These are phyloP conservation scores for Ambrosia artemisiifolia DNA, from an alignment of 129 eudicot genomes.

Conservation along the genomic window DNA sequence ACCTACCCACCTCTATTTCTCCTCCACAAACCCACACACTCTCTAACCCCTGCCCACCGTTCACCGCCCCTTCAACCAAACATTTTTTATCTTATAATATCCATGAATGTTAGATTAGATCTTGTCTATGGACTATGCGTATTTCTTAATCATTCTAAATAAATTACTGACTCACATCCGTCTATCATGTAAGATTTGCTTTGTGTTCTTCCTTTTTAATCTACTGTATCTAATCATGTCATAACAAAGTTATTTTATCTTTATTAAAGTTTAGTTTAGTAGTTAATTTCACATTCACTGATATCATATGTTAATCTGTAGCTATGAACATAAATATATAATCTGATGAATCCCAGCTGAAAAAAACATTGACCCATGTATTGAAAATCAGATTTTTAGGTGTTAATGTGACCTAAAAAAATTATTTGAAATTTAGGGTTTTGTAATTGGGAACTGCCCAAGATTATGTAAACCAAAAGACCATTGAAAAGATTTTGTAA, in stretches of 20 bases:
- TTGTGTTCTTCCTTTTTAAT: background rate
- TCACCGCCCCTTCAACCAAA: no score
- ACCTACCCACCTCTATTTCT: no score
- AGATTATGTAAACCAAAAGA: slow-evolving; percentile 29
- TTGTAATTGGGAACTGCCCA: no score
- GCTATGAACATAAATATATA: background rate
- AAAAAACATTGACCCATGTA: background rate
- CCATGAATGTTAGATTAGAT: no score
- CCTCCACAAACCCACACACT: no score
- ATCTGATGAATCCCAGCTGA: background rate
- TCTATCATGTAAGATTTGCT: background rate
- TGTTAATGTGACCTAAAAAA: no score
- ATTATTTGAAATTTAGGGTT: no score
- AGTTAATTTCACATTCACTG: background rate
- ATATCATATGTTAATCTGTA: background rate
- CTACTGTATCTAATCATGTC: background rate
- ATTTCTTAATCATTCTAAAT: background rate
- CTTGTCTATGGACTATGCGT: background rate
- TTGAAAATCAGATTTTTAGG: slow-evolving; percentile 1
- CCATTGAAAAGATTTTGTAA: slow-evolving; percentile 30
- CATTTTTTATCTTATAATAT: no score
- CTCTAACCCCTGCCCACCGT: no score
- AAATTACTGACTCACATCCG: background rate
- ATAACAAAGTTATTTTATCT: background rate
- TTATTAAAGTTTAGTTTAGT: background rate